A percentile compares a stretch with the other conserved stretches of the same genome.
These are phyloP conservation scores for Epichloe uncinata DNA, from an alignment of 2,329 filamentous ascomycete species.

Conservation along the genomic window DNA sequence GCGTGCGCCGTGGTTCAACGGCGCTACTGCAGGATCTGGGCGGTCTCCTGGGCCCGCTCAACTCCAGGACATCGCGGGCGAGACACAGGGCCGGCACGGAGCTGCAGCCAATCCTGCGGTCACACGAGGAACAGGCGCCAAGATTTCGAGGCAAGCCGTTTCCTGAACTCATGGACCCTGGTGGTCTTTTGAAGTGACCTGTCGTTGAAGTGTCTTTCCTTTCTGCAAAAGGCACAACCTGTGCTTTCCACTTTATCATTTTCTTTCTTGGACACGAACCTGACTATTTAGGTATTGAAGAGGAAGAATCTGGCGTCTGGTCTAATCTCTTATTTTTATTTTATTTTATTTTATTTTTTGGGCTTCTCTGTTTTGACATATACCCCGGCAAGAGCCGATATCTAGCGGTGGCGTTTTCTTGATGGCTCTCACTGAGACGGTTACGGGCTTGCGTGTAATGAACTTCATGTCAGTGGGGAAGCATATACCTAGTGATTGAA, in stretches of 20 bases:
- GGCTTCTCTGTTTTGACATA: constrained; percentile 1
- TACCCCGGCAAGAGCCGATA: constrained; percentile 5
- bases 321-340: no score
- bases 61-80: constrained; percentile 18
- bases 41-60: constrained; percentile 34
- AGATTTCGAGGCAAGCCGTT: constrained; percentile 18
- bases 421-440: background rate
- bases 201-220: background rate
- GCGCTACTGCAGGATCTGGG: constrained; percentile 46
- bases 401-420: background rate
- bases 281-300: no score
- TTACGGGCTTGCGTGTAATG: background rate
- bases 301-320: no score
- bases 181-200: constrained; percentile 25
- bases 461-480: background rate
- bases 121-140: constrained; percentile 21
- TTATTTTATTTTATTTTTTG: no score
- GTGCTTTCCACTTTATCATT: no score
- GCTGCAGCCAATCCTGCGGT: constrained; percentile 32
- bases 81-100: constrained; percentile 26
- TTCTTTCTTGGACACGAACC: no score
- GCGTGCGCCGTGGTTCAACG: constrained; percentile 40
- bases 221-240: no score
- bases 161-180: constrained; percentile 25
- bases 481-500: background rate